Percentiles rank a stretch among this genome's conserved stretches.
phyloP scores from a whole-genome alignment of 768 basidiomycete species.

The Suillus subluteus region DNA sequence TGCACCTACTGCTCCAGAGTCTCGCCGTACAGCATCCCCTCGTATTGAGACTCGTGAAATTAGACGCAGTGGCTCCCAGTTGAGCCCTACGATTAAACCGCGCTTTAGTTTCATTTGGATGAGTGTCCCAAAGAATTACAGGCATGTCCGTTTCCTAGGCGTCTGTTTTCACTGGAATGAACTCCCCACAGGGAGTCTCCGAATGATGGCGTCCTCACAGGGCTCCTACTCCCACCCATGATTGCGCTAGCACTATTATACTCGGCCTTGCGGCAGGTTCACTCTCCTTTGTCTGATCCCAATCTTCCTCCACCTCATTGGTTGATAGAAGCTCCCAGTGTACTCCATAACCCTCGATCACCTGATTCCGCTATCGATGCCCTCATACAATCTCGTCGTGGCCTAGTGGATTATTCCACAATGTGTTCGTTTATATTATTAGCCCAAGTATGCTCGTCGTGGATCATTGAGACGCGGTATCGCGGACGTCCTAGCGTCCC shows the following conservation, averaged over 20 bases:
- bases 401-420: slow-evolving; percentile 77
- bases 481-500: slow-evolving; percentile 43
- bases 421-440: slow-evolving; percentile 81
- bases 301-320: slow-evolving; percentile 60
- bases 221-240: slow-evolving; percentile 81
- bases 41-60: slow-evolving; percentile 52
- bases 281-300: slow-evolving; percentile 27
- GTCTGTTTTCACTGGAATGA: slow-evolving; percentile 7
- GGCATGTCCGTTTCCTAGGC: slow-evolving; percentile 45
- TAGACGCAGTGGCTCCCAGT: slow-evolving; percentile 39
- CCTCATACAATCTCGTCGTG: slow-evolving; percentile 70
- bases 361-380: slow-evolving; percentile 53
- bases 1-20: slow-evolving; percentile 21
- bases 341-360: slow-evolving; percentile 47
- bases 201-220: slow-evolving; percentile 87
- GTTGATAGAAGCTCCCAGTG: slow-evolving; percentile 76
- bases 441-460: slow-evolving; percentile 77
- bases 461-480: slow-evolving; percentile 67
- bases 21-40: slow-evolving; percentile 39
- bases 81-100: slow-evolving; percentile 41
- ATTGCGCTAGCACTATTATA: slow-evolving; percentile 72
- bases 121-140: slow-evolving; percentile 88
- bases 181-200: slow-evolving; percentile 60
- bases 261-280: slow-evolving; percentile 47
- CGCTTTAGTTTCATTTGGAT: slow-evolving; percentile 83